Conservation (phyloP, 371 early-diverging fungal species). For the Rhizopus arrhizus region DNA sequence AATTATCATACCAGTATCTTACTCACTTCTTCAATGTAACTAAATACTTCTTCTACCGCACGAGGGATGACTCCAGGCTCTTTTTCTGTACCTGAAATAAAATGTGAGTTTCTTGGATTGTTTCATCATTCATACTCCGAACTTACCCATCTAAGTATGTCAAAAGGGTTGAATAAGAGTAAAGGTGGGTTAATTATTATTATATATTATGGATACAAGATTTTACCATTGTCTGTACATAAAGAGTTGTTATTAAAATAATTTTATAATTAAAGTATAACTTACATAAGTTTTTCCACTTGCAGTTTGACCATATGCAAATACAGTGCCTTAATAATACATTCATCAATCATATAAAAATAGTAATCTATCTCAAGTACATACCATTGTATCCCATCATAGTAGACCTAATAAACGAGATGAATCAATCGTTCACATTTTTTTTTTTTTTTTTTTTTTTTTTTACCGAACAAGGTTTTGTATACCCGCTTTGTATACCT, state of each 20-base stretch:
- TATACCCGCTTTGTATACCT: constrained; percentile 35
- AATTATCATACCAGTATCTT: neutral
- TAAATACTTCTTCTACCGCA: constrained; percentile 53
- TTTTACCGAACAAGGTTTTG: constrained; percentile 39
- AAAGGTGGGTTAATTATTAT: neutral
- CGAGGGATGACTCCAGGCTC: constrained; percentile 57
- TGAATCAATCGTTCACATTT: neutral
- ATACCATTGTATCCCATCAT: constrained; percentile 69
- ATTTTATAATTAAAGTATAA: neutral
- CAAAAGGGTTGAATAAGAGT: neutral
- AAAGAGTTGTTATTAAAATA: neutral
- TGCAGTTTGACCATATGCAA: constrained; percentile 97
- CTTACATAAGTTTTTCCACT: constrained; percentile 92
- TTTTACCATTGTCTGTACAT: constrained; percentile 36
- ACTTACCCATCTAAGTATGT: constrained; percentile 9
- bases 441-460: constrained; percentile 1
- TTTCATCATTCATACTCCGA: neutral
- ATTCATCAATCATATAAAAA: no score
- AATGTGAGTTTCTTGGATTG: constrained; percentile 26
- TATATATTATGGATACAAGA: neutral
- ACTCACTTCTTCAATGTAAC: constrained; percentile 40
- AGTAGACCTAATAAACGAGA: constrained; percentile 16
- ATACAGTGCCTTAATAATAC: constrained; percentile 56
- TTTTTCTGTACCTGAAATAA: constrained; percentile 43
- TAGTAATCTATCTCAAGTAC: no score